Base-by-base conservation (phyloP, 2,329 filamentous ascomycete genomes). In the Venturia effusa region DNA sequence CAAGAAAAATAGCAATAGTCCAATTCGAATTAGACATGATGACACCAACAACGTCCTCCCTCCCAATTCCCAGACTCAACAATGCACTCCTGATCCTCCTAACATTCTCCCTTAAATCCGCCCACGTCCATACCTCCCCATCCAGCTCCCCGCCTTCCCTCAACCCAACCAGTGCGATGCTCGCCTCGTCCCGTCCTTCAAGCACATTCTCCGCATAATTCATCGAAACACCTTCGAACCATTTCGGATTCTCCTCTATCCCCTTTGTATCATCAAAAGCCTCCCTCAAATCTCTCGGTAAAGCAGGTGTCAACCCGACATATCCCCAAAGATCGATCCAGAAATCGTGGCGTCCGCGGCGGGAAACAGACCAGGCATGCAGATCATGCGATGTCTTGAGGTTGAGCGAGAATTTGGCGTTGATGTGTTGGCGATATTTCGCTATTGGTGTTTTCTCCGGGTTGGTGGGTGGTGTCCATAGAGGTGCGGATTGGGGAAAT, bases 141-240 rank as follows among this genome's bases (percentile, higher is more conserved):
- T 73, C 68, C 7, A 77, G 67, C 19, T 71, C 67, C 39, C 74
- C 71, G 22, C 72, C 72, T 65, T 78, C 77, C 10, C 75, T 70
- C 22, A 78, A 63, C 3, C 76, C 77, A 39, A 78, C 72, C 37
- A 79, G 67, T 1, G 77, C 77, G 17, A 32, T 48, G 22, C 70
- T 72, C 59, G 72, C 54, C 3, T 71, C 71, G 54, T 75, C 68
- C 24, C 74, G 76, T 3, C 71, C 69, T 43, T 72, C 71, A 4
- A 79, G 66, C 32, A 91, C 74, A 71, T 94, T 95, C 76, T 95
- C 90, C 4, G 89, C 87, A 71, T 86, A 93, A 70, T 91, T 95
- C 68, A 94, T 74, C 6, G 78, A 75, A 0, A 92, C 80, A 37
- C 90, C 90, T 0, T 84, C 77, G 73, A 94, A 95, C 90, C 90